A percentile compares a stretch with the other conserved stretches of the same genome.
Evolutionary conservation across 192 early-diverging fungal species (phyloP).

Genomic region (Ambispora gerdemannii): DNA sequence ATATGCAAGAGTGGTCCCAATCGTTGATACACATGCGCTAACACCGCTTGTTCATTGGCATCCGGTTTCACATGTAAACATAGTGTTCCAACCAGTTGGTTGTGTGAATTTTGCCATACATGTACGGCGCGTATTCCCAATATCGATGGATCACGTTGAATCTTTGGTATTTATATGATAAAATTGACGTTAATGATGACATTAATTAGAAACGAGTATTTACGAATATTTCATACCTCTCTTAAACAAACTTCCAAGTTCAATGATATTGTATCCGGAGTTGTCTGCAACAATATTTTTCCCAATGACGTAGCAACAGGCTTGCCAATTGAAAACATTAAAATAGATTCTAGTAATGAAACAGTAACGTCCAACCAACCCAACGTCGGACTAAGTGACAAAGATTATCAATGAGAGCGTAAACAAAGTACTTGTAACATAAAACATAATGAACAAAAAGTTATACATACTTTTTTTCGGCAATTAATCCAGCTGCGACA

Average conservation of each 20-base stretch:
- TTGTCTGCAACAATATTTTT: conserved; percentile 54
- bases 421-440: neutral
- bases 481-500: conserved; percentile 7
- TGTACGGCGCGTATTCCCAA: conserved; percentile 46
- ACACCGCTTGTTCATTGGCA: conserved; percentile 48
- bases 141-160: conserved; percentile 45
- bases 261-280: conserved; percentile 41
- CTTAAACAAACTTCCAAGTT: conserved; percentile 45
- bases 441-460: conserved; percentile 1
- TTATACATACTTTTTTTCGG: neutral
- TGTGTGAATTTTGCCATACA: conserved; percentile 57
- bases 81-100: conserved; percentile 48
- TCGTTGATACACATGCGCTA: conserved; percentile 45
- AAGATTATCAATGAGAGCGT: neutral
- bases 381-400: conserved; percentile 31
- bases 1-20: conserved; percentile 41
- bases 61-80: conserved; percentile 44
- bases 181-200: too few species aligned
- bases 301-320: conserved; percentile 48
- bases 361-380: conserved; percentile 46
- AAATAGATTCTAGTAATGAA: conserved; percentile 43
- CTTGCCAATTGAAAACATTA: conserved; percentile 50
- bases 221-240: conserved; percentile 34
- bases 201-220: neutral
- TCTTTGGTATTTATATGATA: conserved; percentile 21